Evolutionary conservation across 2,329 filamentous ascomycete species (phyloP), one percentile per base, ranked within the genome.

Genomic region (Tolypocladium tropicale): DNA sequence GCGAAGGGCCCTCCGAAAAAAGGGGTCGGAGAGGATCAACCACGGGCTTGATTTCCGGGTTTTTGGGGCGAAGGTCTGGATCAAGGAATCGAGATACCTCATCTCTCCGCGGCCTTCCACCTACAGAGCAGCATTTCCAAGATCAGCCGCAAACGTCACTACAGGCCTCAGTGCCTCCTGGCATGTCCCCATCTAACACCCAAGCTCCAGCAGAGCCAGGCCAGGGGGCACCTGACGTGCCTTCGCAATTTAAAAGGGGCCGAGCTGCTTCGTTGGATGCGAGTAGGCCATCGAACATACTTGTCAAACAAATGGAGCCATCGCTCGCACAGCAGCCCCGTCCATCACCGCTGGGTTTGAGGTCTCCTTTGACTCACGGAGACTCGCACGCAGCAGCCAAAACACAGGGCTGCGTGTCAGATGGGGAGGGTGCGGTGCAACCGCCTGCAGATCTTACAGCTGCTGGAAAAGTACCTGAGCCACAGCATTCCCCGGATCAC

Each of bases 11-110:
- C 18, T 34, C 57, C 4, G 60, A 64, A 28, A 64, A 63, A 16
- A 64, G 64, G 5, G 60, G 61, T 30, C 63, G 69, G 52, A 63
- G 69, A 36, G 61, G 64, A 16, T 70, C 70, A 9, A 61, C 67
- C 5, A 62, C 67, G 12, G 65, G 61, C 14, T 57, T 72, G 28
- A 59, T 71, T 21, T 67, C 66, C 4, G 64, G 64, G 2, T 57
- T 70, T 11, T 43, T 70, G 21, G 67, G 68, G 2, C 65, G 63
- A 48, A 56, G 53, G 12, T 59, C 61, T 9, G 54, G 30, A 12
- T 56, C 60, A 1, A 67, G 59, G 41, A 57, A 58, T 46, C 58
- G 61, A 30, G 62, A 62, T 5, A 62, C 14, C 7, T 50, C 7
- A 11, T 41, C 56, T 10, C 9, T 32, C 11, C 39, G 53, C 14